phyloP scores from a whole-genome alignment of 2,329 filamentous ascomycete species.

The Zalaria obscura region DNA sequence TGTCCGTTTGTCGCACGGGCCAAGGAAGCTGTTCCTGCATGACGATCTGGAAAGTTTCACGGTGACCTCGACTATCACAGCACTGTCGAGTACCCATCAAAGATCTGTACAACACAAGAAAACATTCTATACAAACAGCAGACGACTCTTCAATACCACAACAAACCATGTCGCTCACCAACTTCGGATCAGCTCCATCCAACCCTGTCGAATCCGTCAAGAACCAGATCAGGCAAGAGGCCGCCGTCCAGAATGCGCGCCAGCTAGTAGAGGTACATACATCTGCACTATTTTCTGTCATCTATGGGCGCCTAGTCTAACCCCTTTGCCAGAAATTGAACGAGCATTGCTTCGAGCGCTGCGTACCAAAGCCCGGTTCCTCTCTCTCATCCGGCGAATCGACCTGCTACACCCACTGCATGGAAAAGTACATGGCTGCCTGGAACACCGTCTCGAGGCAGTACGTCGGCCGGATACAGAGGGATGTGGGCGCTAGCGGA shows the following conservation, averaged over 20 bases:
- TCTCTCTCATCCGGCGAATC: constrained; percentile 36
- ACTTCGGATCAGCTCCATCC: constrained; percentile 2
- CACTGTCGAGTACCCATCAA: too few relatives aligned
- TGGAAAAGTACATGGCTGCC: constrained; percentile 41
- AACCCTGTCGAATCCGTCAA: constrained; percentile 20
- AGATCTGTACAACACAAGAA: too few relatives aligned
- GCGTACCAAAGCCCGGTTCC: constrained; percentile 36
- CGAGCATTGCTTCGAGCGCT: constrained; percentile 42
- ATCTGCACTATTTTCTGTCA: not conserved
- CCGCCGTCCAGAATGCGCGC: constrained; percentile 36
- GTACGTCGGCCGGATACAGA: constrained; percentile 35
- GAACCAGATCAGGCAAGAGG: constrained; percentile 38
- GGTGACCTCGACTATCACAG: too few relatives aligned
- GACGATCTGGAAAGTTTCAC: not conserved
- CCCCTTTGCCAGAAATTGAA: constrained; percentile 33
- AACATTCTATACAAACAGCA: too few relatives aligned
- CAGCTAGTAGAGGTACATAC: constrained; percentile 32
- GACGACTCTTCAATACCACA: too few relatives aligned
- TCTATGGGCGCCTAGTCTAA: not conserved
- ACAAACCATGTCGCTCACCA: constrained; percentile 2
- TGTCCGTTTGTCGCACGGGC: too few relatives aligned
- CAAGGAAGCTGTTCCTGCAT: not conserved
- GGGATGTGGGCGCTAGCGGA: constrained; percentile 2
- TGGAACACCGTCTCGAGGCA: constrained; percentile 38
- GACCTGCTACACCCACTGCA: constrained; percentile 35